These are phyloP conservation scores for Vigna reflexopilosa DNA, from an alignment of 306 rosid species.

Conservation along the genomic window DNA sequence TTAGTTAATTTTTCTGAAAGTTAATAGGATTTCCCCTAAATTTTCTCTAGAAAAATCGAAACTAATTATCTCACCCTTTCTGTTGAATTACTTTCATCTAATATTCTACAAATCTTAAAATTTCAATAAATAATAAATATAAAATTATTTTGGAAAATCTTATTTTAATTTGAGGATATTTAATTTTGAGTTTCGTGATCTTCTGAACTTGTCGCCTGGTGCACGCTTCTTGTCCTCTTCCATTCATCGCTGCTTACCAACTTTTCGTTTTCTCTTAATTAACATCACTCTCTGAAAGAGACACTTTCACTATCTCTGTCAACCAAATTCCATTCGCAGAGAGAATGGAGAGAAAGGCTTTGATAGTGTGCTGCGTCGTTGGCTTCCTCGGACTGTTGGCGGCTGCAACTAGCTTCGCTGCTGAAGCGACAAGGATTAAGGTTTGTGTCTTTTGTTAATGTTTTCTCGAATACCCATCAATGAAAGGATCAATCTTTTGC, in stretches of 20 bases:
- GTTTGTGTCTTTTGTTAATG: slow-evolving; percentile 45
- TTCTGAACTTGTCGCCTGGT: not conserved
- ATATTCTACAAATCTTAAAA: too few species aligned
- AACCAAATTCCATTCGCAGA: not conserved
- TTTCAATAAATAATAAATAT: too few species aligned
- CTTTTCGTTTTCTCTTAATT: slow-evolving; percentile 4
- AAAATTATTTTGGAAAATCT: too few species aligned
- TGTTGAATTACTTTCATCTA: too few species aligned
- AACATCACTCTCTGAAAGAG: slow-evolving; percentile 9
- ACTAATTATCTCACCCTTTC: not conserved
- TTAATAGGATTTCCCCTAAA: too few species aligned
- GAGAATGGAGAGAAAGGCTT: slow-evolving; percentile 71
- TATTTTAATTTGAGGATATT: too few species aligned
- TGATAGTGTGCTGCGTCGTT: slow-evolving; percentile 59
- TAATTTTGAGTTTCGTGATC: not conserved
- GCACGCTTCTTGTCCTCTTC: slow-evolving; percentile 1
- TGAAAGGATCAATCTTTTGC: slow-evolving; percentile 7
- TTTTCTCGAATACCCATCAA: slow-evolving; percentile 21
- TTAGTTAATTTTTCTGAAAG: not conserved
- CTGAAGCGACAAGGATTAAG: slow-evolving; percentile 86
- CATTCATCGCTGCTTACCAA: slow-evolving; percentile 3
- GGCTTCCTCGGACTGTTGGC: slow-evolving; percentile 76
- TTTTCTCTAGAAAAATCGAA: not conserved
- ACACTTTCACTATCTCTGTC: not conserved
- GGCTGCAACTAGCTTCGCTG: slow-evolving; percentile 81